Base-by-base conservation (phyloP, 495 filamentous ascomycete species). In the Trichoderma orchidacearum region DNA sequence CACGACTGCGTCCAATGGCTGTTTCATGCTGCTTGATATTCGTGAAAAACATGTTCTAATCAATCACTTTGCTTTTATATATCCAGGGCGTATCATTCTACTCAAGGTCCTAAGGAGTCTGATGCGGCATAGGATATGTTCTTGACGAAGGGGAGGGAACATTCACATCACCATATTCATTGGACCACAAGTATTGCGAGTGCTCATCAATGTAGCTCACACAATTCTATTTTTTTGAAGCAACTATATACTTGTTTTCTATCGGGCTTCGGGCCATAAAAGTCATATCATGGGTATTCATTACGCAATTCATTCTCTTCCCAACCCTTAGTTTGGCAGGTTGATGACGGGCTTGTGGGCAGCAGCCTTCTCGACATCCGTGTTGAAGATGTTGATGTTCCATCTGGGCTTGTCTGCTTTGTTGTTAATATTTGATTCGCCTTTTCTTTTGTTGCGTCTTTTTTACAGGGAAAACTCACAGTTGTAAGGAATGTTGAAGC, bases 401-500 rank as follows among this genome's bases (percentile, higher is more conserved):
- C 53, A 55, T 18, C 18, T 55, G 23, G 53, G 53, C 30, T 32
- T 34, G 53, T 55, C 53, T 55, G n/a, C 59, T 41, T 48, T 65
- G 58, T 18, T 57, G 57, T n/a, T 55, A 57, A 54, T 64, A 63
- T 35, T 51, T 51, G 27, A 3, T 29, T 9, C n/a, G n/a, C n/a
- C 45, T 9, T 8, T 9, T 51, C 7, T 29, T 51, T 17, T 21
- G 3, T 9, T 18, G n/a, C 17, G n/a, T n/a, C n/a, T n/a, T n/a
- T 18, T 41, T 18, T 15, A 41, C 15, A 21, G 23, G 23, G 5
- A 34, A 28, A 36, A 48, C 41, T 64, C 58, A 30, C 62, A 68
- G 30, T 63, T 57, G 51, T 62, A 64, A 32, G 64, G 63, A 34
- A 65, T 57, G 48, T 57, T 59, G 34, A 68, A 59, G 30, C 59